Evolutionary conservation across 202 grass and related monocot species (phyloP).

Genomic region (Panicum virgatum): DNA sequence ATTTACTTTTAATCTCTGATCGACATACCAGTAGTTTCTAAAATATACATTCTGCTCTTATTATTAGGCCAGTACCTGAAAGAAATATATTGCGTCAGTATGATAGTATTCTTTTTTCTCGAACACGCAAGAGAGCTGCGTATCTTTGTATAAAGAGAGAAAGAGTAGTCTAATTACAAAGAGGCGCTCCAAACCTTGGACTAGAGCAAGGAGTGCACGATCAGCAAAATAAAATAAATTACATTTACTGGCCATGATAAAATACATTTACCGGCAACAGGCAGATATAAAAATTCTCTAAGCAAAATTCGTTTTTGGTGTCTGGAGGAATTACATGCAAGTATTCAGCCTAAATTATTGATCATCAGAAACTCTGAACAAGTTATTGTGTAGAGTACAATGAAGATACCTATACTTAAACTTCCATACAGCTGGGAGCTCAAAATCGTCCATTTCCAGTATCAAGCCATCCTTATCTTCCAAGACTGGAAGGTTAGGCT

Average conservation of each 20-base stretch:
- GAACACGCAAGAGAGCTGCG: too few species aligned
- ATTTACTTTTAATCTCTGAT: not conserved
- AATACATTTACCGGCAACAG: not conserved
- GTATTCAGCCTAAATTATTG: conserved; percentile 9
- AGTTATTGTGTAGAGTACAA: not conserved
- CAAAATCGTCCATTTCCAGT: conserved; percentile 75
- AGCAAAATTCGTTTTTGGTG: not conserved
- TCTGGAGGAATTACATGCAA: not conserved
- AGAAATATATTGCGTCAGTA: conserved; percentile 24
- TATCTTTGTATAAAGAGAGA: too few species aligned
- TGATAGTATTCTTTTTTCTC: not conserved
- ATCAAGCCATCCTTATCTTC: conserved; percentile 70
- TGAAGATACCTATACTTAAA: conserved; percentile 76
- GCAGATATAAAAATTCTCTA: not conserved
- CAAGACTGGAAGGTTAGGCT: conserved; percentile 75
- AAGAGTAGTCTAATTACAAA: too few species aligned
- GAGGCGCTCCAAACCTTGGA: too few species aligned
- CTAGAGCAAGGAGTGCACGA: too few species aligned
- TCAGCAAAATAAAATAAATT: too few species aligned
- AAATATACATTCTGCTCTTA: conserved; percentile 92
- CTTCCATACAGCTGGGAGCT: conserved; percentile 65
- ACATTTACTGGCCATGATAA: not conserved
- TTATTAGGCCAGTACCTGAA: conserved; percentile 94
- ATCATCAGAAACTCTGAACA: not conserved
- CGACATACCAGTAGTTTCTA: conserved; percentile 72